Evolutionary conservation across 352 stramenopile genomes (phyloP), one percentile per base, ranked within the genome.

Genomic region (Thalassiosira hispida): DNA sequence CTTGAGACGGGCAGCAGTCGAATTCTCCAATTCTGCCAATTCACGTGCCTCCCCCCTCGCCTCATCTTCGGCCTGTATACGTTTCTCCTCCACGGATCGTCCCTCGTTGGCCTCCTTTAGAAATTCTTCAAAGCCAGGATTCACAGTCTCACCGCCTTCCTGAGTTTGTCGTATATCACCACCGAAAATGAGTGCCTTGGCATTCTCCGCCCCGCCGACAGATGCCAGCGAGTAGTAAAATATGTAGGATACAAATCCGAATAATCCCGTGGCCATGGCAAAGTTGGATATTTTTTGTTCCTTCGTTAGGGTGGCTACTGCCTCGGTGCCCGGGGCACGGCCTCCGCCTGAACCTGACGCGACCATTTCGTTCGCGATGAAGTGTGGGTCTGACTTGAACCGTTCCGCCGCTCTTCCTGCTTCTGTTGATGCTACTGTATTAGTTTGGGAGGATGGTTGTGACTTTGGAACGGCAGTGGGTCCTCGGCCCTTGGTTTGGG

Each of bases 191-290:
- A 82, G 38, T 44, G 56, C 23, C 40, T 66, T 76, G 1, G 73
- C 73, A 49, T 77, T 76, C 2, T 82, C 67, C 23, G 33, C 47
- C 6, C 73, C 73, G 12, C 73, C 73, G 11, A 82, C 73, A 4
- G 44, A 68, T n/a, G 73, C 67, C 29, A 82, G n/a, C 0, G 65
- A 77, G 44, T 82, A 82, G 40, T 82, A 82, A 67, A 82, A 82
- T 2, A 82, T 63, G 23, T 77, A 82, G 1, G 73, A 82, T 44
- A 82, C 73, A 56, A 76, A 82, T 6, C 56, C 73, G 2, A 82
- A 46, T 42, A 82, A 56, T 44, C 73, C 73, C 3, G 33, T 16
- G 5, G 73, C 73, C 73, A 82, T 82, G 47, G 73, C 73, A 47
- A 77, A 82, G 38, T 82, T 82, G 1, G 42, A 63, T 6, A 82